A percentile compares a stretch with the other conserved stretches of the same genome.
Conservation (phyloP, 2,329 filamentous ascomycete genomes). For the Raffaelea deltoideospora region DNA sequence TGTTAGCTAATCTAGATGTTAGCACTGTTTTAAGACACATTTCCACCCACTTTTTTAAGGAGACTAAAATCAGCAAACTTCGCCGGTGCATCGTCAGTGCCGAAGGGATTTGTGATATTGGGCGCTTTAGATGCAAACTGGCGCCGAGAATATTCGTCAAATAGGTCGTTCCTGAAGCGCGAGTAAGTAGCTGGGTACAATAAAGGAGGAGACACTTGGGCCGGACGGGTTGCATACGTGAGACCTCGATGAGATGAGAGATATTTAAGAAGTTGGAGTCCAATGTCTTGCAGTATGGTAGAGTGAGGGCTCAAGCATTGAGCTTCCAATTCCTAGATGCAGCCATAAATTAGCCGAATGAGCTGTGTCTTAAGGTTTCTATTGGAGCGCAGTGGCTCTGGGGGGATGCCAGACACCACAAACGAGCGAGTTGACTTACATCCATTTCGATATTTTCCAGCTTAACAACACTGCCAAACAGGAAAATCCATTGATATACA, state of each 20-base stretch:
- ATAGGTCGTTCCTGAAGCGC: slow-evolving; percentile 57
- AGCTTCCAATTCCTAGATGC: slow-evolving; percentile 81
- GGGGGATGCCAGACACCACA: background rate
- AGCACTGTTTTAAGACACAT: background rate
- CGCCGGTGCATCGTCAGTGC: slow-evolving; percentile 53
- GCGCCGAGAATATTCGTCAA: slow-evolving; percentile 83
- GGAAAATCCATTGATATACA: slow-evolving; percentile 81
- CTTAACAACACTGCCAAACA: slow-evolving; percentile 81
- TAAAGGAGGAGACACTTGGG: background rate
- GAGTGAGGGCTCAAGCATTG: slow-evolving; percentile 77
- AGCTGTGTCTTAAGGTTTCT: background rate
- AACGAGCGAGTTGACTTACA: too few species aligned
- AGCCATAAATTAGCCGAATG: background rate
- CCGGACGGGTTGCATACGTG: slow-evolving; percentile 44
- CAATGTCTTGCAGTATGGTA: slow-evolving; percentile 62
- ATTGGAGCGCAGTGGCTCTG: too few species aligned
- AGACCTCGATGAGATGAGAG: slow-evolving; percentile 87
- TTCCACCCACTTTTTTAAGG: slow-evolving; percentile 55
- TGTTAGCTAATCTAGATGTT: slow-evolving; percentile 14
- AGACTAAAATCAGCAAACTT: slow-evolving; percentile 73
- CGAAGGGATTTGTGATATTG: slow-evolving; percentile 62
- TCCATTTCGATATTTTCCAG: slow-evolving; percentile 83
- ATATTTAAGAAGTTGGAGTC: slow-evolving; percentile 75
- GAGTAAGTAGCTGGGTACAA: background rate
- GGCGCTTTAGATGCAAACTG: slow-evolving; percentile 78